phyloP scores from a whole-genome alignment of 148 eudicot species.

The Silene latifolia region DNA sequence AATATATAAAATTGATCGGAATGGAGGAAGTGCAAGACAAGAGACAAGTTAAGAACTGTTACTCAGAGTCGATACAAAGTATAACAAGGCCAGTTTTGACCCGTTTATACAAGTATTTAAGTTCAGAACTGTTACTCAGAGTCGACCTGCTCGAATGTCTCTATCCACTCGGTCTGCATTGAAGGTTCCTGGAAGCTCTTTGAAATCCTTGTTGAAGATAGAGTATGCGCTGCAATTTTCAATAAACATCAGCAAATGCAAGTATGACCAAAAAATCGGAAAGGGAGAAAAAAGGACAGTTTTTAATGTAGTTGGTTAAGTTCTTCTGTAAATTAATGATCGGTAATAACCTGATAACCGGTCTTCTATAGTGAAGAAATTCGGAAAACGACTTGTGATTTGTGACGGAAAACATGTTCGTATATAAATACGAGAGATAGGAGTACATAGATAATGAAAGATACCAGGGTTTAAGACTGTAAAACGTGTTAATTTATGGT shows the following conservation, averaged over 20 bases:
- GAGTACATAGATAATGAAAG: too few relatives aligned
- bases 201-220: constrained; percentile 86
- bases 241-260: neutral
- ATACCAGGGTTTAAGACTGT: too few relatives aligned
- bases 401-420: neutral
- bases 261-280: neutral
- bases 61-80: too few relatives aligned
- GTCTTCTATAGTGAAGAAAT: neutral
- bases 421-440: too few relatives aligned
- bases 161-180: constrained; percentile 90
- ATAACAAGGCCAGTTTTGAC: neutral
- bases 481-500: too few relatives aligned
- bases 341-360: too few relatives aligned
- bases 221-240: constrained; percentile 78
- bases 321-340: too few relatives aligned
- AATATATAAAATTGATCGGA: too few relatives aligned
- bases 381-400: neutral
- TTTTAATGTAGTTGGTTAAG: too few relatives aligned
- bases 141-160: constrained; percentile 85
- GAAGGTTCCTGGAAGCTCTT: constrained; percentile 94
- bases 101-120: neutral
- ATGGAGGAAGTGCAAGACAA: too few relatives aligned
- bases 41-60: too few relatives aligned
- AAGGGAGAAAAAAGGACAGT: too few relatives aligned
- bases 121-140: constrained; percentile 32